Evolutionary conservation across 352 stramenopile genomes (phyloP), one percentile per base, ranked within the genome.

Genomic region (Thalassiosira exigua): DNA sequence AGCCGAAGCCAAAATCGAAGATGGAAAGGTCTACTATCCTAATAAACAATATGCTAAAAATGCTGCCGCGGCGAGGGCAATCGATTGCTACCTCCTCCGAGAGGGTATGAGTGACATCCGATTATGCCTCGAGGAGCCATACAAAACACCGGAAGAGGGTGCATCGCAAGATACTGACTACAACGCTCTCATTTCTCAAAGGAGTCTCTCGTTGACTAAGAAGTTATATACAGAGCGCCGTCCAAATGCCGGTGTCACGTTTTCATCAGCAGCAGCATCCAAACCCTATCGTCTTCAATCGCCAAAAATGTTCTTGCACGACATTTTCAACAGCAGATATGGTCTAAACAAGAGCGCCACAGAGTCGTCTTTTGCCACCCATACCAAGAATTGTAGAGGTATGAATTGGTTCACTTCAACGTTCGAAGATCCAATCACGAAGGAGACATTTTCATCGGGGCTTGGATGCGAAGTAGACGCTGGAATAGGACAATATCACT

Each of bases 401-500:
- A 66, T 24, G 52, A 42, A 3, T 42, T 79, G 68, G 68, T 73
- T 54, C 33, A 75, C 75, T 14, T 58, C 75, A 21, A 71, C 54
- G 24, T 68, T 80, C 19, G 68, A 46, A 32, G 54, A 80, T 39
- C 69, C 75, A 32, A 7, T 66, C 21, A 80, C 69, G 21, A 65
- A 50, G 1, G 75, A 80, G 27, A 12, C 44, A 22, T 84, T 84
- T 59, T 29, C 21, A 4, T 80, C 69, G 29, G 75, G 75, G 2
- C 24, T 78, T 27, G 66, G n/a, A n/a, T n/a, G n/a, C 32, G 53
- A 66, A 17, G 26, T 65, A 19, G 32, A 54, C 24, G 42, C 32
- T 17, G 21, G 58, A 67, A 50, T n/a, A n/a, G n/a, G 53, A 30
- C 53, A 48, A 54, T 32, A 3, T 27, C 27, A 42, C n/a, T 12